Evolutionary conservation across 495 filamentous ascomycete species (phyloP).

Genomic region (Trichoderma asperelloides): DNA sequence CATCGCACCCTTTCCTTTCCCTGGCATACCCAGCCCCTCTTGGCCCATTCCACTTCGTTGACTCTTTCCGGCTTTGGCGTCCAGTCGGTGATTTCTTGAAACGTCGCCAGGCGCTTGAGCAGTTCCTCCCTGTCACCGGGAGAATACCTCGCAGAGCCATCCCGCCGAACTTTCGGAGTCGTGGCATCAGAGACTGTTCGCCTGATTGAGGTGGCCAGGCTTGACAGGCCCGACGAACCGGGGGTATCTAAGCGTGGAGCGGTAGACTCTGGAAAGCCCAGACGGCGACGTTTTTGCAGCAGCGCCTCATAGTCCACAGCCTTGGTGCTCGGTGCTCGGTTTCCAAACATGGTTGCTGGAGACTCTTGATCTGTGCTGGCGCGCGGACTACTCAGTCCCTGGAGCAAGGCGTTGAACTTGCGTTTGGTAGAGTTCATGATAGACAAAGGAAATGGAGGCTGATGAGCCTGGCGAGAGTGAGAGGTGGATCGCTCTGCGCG

Average conservation of each 20-base stretch:
- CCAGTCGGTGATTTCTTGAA: slow-evolving; percentile 85
- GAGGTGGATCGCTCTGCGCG: no score
- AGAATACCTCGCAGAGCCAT: slow-evolving; percentile 44
- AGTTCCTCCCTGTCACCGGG: slow-evolving; percentile 81
- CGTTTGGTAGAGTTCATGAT: slow-evolving; percentile 48
- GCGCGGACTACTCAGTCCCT: slow-evolving; percentile 36
- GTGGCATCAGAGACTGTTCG: neutral
- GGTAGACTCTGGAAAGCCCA: slow-evolving; percentile 3
- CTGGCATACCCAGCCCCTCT: slow-evolving; percentile 82
- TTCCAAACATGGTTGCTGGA: slow-evolving; percentile 9
- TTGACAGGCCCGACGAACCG: neutral
- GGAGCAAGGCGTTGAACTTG: slow-evolving; percentile 48
- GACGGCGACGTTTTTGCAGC: slow-evolving; percentile 10
- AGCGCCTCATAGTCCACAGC: slow-evolving; percentile 5
- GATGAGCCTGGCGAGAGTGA: neutral
- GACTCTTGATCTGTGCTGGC: slow-evolving; percentile 15
- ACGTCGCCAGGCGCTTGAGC: slow-evolving; percentile 73
- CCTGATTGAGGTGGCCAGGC: neutral
- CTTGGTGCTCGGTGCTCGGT: slow-evolving; percentile 17
- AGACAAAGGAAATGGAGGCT: neutral
- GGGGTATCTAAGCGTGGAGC: neutral
- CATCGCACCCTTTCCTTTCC: slow-evolving; percentile 76
- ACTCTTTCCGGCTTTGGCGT: slow-evolving; percentile 68
- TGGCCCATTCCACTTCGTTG: slow-evolving; percentile 92
- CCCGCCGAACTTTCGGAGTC: slow-evolving; percentile 1